These are phyloP conservation scores for Onygena corvina DNA, from an alignment of 2,329 filamentous ascomycete species.

Conservation along the genomic window DNA sequence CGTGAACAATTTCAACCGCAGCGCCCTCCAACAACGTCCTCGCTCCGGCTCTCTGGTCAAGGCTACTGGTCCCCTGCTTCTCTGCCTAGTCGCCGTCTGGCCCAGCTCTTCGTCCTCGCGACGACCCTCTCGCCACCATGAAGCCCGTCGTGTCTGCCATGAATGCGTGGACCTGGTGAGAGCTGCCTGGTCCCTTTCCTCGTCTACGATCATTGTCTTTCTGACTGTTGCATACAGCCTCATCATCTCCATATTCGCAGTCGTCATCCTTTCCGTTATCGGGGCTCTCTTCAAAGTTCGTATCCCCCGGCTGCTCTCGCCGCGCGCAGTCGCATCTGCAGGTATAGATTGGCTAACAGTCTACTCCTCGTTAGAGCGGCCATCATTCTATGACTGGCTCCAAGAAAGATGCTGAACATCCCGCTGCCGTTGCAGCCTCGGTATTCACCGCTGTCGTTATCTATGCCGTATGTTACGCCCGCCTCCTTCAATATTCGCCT, in stretches of 20 bases:
- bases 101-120: constrained; percentile 5
- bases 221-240: constrained; percentile 45
- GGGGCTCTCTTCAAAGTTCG: constrained; percentile 61
- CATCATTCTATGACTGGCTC: constrained; percentile 77
- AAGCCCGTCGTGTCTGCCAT: constrained; percentile 86
- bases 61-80: neutral
- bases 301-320: constrained; percentile 14
- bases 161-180: constrained; percentile 92
- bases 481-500: neutral
- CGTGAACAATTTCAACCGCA: neutral
- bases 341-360: constrained; percentile 8
- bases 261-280: constrained; percentile 53
- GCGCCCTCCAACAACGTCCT: neutral
- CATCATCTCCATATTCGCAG: constrained; percentile 52
- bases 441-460: constrained; percentile 81
- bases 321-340: constrained; percentile 1
- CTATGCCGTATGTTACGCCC: constrained; percentile 58
- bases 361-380: constrained; percentile 37
- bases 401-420: constrained; percentile 56
- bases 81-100: neutral
- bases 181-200: constrained; percentile 13
- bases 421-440: constrained; percentile 65
- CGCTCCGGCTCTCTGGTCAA: neutral
- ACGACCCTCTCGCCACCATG: constrained; percentile 48
- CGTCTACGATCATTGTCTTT: neutral